Conservation (phyloP, 129 eudicot species). For the Scalesia atractyloides region DNA sequence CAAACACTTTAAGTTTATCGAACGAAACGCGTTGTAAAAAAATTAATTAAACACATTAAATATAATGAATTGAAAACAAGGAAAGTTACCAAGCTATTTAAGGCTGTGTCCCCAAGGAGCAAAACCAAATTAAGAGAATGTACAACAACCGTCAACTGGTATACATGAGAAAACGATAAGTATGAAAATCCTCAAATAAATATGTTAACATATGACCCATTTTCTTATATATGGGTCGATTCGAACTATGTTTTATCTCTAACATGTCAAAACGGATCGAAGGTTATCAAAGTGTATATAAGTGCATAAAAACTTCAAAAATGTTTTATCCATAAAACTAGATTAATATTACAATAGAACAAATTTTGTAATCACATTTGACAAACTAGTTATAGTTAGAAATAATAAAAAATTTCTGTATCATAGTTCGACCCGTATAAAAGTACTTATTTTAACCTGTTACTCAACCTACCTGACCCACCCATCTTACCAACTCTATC, state of each 20-base stretch:
- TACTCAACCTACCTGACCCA: not conserved
- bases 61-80: not conserved
- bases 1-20: not conserved
- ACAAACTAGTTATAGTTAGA: not conserved
- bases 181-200: conserved; percentile 2
- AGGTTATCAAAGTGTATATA: not conserved
- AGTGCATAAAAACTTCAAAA: not conserved
- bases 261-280: not conserved
- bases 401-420: not conserved
- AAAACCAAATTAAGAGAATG: conserved; percentile 70
- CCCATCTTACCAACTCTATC: not conserved
- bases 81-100: conserved; percentile 70
- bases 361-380: not conserved
- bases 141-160: conserved; percentile 62
- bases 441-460: not conserved
- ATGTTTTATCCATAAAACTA: not conserved
- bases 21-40: not conserved
- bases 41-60: not conserved
- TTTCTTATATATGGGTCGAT: not conserved
- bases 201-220: conserved; percentile 3
- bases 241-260: not conserved
- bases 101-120: conserved; percentile 79
- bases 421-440: not conserved
- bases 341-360: not conserved
- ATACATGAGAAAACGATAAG: conserved; percentile 17